Evolutionary conservation across 2,329 filamentous ascomycete genomes (phyloP), one percentile per base, ranked within the genome.

Genomic region (Thielaviopsis populi): DNA sequence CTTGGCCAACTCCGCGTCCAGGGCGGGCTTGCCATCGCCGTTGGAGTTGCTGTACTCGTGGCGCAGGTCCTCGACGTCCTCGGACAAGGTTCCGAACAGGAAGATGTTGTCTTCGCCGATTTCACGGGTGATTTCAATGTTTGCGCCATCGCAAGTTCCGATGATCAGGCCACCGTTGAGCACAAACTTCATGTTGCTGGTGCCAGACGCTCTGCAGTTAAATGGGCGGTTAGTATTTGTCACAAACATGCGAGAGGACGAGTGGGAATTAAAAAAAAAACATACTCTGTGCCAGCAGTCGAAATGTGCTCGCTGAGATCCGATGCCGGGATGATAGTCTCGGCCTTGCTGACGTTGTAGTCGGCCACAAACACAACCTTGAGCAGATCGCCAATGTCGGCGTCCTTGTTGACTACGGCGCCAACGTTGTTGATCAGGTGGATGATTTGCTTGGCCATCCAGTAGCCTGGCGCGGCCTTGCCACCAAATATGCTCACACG

Each of bases 391-490:
- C 92, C 92, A 71, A 97, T 86, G 41, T 97, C 94, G 53, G 84
- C 79, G 71, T 99, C 94, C 48, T 89, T 88, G 78, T 99, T 99
- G 69, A 99, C 87, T 2, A 97, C 88, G 17, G 84, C 77, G 3
- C 90, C 91, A 30, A 97, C 94, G 67, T 85, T 87, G 78, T 96
- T 97, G 79, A 99, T 86, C 65, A 99, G 82, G 73, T 97, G 92
- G 70, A 99, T 99, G 69, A 96, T 91, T 48, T 94, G 95, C 83
- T 99, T 99, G 43, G 94, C 94, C 94, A 97, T 99, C 94, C 94
- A 99, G 79, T 99, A 99, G 17, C 94, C 94, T 0, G 94, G 94
- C 1, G 94, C 94, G 30, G 94, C 94, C 77, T 99, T 99, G 70
- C 94, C 94, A 72, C 94, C 94, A 73, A 99, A 97, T 74, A 99